Percentiles rank a stretch among this genome's conserved stretches.
phyloP scores from a whole-genome alignment of 352 stramenopile species.

The Blastocystis sp. region DNA sequence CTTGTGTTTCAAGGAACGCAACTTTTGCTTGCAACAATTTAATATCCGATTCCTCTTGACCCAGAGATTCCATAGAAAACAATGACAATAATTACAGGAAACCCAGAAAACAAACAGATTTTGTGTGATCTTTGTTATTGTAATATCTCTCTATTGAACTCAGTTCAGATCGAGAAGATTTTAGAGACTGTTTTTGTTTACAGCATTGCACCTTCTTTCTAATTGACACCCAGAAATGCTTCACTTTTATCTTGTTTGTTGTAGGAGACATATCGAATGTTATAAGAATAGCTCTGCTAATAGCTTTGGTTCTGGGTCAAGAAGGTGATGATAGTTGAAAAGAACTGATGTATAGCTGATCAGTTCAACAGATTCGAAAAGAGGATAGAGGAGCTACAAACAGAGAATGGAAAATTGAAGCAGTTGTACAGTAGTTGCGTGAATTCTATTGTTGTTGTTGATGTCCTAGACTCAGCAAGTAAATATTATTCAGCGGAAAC shows the following conservation, averaged over 20 bases:
- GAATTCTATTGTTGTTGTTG: not conserved
- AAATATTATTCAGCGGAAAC: not conserved
- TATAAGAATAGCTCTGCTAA: no score
- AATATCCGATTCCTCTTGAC: not conserved
- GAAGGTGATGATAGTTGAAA: no score
- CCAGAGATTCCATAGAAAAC: not conserved
- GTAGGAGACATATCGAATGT: no score
- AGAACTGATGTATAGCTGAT: no score
- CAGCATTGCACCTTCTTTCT: no score
- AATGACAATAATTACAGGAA: not conserved
- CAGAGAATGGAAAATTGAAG: not conserved
- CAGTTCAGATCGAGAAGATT: no score
- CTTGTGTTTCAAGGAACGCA: not conserved
- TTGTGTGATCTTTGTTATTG: not conserved
- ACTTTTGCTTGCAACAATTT: not conserved
- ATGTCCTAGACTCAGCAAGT: not conserved
- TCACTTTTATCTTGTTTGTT: no score
- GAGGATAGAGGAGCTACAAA: not conserved
- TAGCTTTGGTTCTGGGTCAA: no score
- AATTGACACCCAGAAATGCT: no score
- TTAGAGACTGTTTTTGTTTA: no score
- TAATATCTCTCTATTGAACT: not conserved
- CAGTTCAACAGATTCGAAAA: no score
- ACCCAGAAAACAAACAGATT: not conserved
- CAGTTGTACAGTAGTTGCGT: not conserved